These are phyloP conservation scores for Venturiaceae sp. DNA, from an alignment of 2,329 filamentous ascomycete genomes.

Conservation along the genomic window DNA sequence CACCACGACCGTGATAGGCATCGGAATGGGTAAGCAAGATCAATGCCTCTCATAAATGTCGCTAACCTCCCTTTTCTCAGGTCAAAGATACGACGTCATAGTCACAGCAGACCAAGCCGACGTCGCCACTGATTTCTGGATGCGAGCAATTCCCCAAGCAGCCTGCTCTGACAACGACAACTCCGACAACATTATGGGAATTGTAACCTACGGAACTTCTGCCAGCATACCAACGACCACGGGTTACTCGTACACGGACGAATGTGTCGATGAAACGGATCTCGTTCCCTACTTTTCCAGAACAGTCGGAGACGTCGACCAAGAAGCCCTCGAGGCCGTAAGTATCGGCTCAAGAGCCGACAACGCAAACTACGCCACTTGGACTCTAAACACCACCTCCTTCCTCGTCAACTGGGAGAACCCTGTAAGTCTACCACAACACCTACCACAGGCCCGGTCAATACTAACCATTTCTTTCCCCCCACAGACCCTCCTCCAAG, in stretches of 20 bases:
- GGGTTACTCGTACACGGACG: conserved; percentile 19
- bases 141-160: conserved; percentile 14
- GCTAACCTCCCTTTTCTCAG: not conserved
- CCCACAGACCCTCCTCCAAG: conserved; percentile 22
- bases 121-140: conserved; percentile 25
- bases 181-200: conserved; percentile 26
- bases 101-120: conserved; percentile 22
- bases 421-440: no score
- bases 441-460: conserved; percentile 17
- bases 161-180: conserved; percentile 21
- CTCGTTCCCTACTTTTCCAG: conserved; percentile 29
- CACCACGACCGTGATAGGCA: conserved; percentile 21
- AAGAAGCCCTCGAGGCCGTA: conserved; percentile 21
- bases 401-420: conserved; percentile 28
- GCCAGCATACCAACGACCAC: conserved; percentile 18
- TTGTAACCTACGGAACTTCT: conserved; percentile 30
- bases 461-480: conserved; percentile 12
- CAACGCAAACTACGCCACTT: conserved; percentile 24
- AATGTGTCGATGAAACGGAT: conserved; percentile 31
- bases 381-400: conserved; percentile 29
- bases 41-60: not conserved
- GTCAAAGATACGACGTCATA: conserved; percentile 30
- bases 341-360: conserved; percentile 23
- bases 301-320: conserved; percentile 16
- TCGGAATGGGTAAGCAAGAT: conserved; percentile 23